Evolutionary conservation across 768 basidiomycete genomes (phyloP), one percentile per base, ranked within the genome.

Genomic region (Wakefieldia striispora): DNA sequence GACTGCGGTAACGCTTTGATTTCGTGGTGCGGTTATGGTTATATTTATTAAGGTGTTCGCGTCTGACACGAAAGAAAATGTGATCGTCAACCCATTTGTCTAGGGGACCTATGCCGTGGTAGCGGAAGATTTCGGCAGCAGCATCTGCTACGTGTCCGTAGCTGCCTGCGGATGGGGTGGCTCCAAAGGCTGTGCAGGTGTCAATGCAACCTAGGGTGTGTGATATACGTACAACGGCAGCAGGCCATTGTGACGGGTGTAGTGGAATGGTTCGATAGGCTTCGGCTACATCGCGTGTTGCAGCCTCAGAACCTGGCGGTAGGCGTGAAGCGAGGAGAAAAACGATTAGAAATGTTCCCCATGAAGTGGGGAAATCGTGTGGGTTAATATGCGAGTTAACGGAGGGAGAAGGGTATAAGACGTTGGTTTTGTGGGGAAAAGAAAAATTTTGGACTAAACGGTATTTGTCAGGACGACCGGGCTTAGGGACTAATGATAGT

Each of bases 381-480:
- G 0, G 34, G 9, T 1, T 0, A n/a, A 48, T 17, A 2, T 2
- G 1, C 0, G 39, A 40, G n/a, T 55, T 55, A 0, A 45, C 37
- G 1, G 43, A 53, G 0, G 31, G 39, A n/a, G n/a, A n/a, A n/a
- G n/a, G n/a, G n/a, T n/a, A n/a, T n/a, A n/a, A n/a, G n/a, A n/a
- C n/a, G n/a, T n/a, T n/a, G n/a, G n/a, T n/a, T n/a, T 0, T 2
- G 8, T 0, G 43, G 37, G 38, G 51, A 3, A 48, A 48, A 0
- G 54, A 55, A 3, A 45, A 51, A 0, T 51, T 54, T 4, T 51
- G 49, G 0, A 54, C 2, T 1, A 54, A 4, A 6, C 39, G 5
- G 4, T n/a, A 51, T 8, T 47, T 51, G 1, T 27, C 41, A 0
- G 40, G 41, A 0, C 3, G 1, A 0, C 45, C 33, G 0, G 17